These are phyloP conservation scores for Trichophyton schoenleinii DNA, from an alignment of 2,329 filamentous ascomycete genomes.

Conservation along the genomic window DNA sequence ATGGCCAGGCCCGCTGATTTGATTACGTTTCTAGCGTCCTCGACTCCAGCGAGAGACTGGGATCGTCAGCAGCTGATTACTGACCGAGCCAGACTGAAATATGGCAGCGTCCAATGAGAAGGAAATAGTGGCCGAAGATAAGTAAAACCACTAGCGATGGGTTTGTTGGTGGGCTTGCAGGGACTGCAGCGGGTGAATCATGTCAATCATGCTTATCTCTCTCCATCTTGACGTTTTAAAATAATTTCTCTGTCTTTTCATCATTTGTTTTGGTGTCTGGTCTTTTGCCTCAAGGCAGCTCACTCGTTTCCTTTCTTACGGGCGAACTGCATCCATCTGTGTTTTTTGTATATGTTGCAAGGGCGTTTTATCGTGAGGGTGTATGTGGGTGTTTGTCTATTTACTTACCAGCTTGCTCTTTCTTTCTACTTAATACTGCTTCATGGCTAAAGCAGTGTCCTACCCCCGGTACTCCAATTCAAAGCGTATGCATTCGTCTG, in stretches of 20 bases:
- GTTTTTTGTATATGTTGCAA: neutral
- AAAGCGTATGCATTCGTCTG: neutral
- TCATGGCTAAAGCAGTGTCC: neutral
- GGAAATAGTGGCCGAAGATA: neutral
- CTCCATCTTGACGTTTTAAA: neutral
- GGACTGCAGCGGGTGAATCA: neutral
- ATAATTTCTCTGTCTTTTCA: neutral
- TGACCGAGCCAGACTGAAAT: neutral
- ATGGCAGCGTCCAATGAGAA: neutral
- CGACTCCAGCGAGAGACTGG: constrained; percentile 33
- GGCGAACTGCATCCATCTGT: neutral
- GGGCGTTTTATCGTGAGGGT: neutral
- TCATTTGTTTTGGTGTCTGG: neutral
- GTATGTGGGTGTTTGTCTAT: neutral
- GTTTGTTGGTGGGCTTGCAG: neutral
- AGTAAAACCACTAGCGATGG: neutral
- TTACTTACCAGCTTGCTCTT: neutral
- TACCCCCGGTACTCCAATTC: neutral
- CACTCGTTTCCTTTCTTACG: neutral
- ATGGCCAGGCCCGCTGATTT: neutral
- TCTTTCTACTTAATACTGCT: neutral
- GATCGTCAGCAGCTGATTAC: constrained; percentile 13
- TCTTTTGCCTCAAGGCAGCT: neutral
- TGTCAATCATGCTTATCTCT: neutral
- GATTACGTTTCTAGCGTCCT: constrained; percentile 24